Evolutionary conservation across 495 filamentous ascomycete genomes (phyloP), one percentile per base, ranked within the genome.

Genomic region (Aspergillus saccharolyticus): DNA sequence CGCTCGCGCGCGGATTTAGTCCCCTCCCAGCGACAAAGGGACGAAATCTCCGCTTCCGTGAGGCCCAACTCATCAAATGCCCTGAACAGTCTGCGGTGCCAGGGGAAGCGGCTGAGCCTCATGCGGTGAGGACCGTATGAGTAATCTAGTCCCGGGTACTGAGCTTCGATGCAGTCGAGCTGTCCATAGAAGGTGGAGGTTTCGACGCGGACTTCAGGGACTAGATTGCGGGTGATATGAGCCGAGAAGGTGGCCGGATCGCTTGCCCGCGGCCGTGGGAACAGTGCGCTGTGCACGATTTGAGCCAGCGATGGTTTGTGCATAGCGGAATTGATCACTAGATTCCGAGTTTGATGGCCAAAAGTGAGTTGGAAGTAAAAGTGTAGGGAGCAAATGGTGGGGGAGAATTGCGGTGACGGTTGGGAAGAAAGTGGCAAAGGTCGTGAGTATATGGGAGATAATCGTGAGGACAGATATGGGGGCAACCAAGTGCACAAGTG

Each of bases 141-240:
- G 74, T 96, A 96, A 75, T 96, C 90, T 44, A 96, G 79, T 24
- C 91, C 91, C 0, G 91, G 91, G 61, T 96, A 96, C 62, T 91
- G 90, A 44, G 90, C 90, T 77, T 96, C 91, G 48, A 88, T 82
- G 48, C 83, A 90, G 69, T 93, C 88, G 20, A 91, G 81, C 63
- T 86, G 83, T 54, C 91, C 91, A 69, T 95, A 96, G 75, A 92
- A 96, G 25, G 83, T 83, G 52, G 85, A 83, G 3, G 89, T 90
- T 68, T 96, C 91, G 64, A 88, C 80, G 43, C 90, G 88, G 50
- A 96, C 90, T 79, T 96, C 91, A 14, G 86, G 88, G n/a, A 96
- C 85, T 21, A 96, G 82, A 64, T 90, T 80, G 25, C 79, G 78
- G 42, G 77, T 76, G 56, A 87, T 78, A 60, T 86, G 82, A 10